phyloP scores from a whole-genome alignment of 495 filamentous ascomycete genomes.

The Podospora bellae-mahoneyi region DNA sequence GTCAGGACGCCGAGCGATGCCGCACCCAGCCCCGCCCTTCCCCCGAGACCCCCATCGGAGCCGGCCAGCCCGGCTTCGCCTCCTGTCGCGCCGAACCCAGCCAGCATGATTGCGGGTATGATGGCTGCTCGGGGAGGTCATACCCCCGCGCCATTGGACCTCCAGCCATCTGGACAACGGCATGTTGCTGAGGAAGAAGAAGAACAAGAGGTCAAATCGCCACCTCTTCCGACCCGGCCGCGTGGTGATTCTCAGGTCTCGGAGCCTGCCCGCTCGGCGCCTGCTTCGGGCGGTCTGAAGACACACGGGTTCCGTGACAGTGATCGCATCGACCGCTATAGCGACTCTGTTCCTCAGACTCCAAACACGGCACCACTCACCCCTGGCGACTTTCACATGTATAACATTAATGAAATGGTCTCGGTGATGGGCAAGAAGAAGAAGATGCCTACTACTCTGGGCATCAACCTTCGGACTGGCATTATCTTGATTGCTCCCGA shows the following conservation, averaged over 20 bases:
- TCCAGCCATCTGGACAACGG: conserved; percentile 20
- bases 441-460: conserved; percentile 93
- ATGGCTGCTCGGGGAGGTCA: conserved; percentile 51
- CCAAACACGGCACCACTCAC: conserved; percentile 43
- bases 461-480: conserved; percentile 81
- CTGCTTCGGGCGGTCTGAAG: conserved; percentile 21
- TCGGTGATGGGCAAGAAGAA: conserved; percentile 92
- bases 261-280: conserved; percentile 46
- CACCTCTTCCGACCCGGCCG: conserved; percentile 64
- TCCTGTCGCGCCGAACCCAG: conserved; percentile 55
- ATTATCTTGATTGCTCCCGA: conserved; percentile 90
- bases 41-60: conserved; percentile 32
- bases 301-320: neutral
- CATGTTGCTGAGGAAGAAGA: conserved; percentile 34
- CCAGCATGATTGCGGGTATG: conserved; percentile 68
- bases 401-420: conserved; percentile 95
- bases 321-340: conserved; percentile 27
- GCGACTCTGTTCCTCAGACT: conserved; percentile 24
- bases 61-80: conserved; percentile 23
- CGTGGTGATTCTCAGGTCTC: conserved; percentile 57
- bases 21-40: conserved; percentile 33
- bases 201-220: conserved; percentile 35
- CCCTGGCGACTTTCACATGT: conserved; percentile 81
- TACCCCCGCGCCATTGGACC: conserved; percentile 26
- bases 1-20: conserved; percentile 30